Evolutionary conservation across 768 basidiomycete genomes (phyloP).

Genomic region (Mrakia hoshinonis): DNA sequence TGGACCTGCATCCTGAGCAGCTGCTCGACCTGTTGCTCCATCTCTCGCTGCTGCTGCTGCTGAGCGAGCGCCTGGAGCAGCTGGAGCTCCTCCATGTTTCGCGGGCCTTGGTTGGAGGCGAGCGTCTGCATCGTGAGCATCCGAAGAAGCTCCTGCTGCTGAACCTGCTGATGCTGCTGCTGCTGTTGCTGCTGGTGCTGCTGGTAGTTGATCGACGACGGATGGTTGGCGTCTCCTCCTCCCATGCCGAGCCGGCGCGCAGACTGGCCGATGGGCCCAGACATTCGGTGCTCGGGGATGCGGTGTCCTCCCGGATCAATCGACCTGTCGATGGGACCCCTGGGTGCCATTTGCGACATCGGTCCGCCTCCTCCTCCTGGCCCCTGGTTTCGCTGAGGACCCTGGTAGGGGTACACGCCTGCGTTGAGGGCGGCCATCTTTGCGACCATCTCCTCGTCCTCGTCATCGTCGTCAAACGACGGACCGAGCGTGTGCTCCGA

Average conservation of each 20-base stretch:
- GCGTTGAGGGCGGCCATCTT: slow-evolving; percentile 30
- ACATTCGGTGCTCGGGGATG: background rate
- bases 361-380: background rate
- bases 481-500: slow-evolving; percentile 29
- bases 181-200: slow-evolving; percentile 13
- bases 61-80: slow-evolving; percentile 27
- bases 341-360: background rate
- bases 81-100: slow-evolving; percentile 22
- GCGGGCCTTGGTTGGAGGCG: slow-evolving; percentile 16
- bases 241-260: background rate
- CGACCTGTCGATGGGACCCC: background rate
- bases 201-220: background rate
- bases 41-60: slow-evolving; percentile 27
- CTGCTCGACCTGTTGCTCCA: slow-evolving; percentile 28
- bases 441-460: slow-evolving; percentile 31
- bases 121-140: slow-evolving; percentile 15
- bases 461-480: slow-evolving; percentile 29
- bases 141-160: slow-evolving; percentile 27
- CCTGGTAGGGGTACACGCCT: slow-evolving; percentile 10
- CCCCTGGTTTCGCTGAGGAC: background rate
- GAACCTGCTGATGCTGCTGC: slow-evolving; percentile 21
- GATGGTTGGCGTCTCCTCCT: background rate
- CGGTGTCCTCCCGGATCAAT: slow-evolving; percentile 5
- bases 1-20: slow-evolving; percentile 22
- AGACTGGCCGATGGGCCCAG: background rate